phyloP scores from a whole-genome alignment of 352 stramenopile species.

The Phytophthora kernoviae region DNA sequence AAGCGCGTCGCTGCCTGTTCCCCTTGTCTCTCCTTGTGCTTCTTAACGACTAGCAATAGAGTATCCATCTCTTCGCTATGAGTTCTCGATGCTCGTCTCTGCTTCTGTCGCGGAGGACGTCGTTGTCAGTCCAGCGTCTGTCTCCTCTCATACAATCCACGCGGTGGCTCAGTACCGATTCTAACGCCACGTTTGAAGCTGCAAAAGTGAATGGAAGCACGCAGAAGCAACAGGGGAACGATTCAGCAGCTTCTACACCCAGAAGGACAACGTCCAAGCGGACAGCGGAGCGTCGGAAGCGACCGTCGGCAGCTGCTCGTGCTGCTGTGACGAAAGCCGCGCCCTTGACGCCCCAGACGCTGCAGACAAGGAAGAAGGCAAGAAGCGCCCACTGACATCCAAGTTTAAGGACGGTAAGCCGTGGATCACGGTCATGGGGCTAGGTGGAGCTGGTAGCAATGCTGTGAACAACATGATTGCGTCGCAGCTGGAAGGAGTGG shows the following conservation, averaged over 20 bases:
- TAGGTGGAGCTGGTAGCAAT: conserved; percentile 85
- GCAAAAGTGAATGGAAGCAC: conserved; percentile 23
- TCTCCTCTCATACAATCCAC: conserved; percentile 17
- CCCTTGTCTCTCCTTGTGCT: neutral
- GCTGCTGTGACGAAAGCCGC: conserved; percentile 6
- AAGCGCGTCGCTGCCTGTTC: neutral
- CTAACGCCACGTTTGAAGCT: conserved; percentile 20
- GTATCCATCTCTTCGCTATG: neutral
- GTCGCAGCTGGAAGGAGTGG: conserved; percentile 89
- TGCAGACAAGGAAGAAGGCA: conserved; percentile 37
- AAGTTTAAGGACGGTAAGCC: conserved; percentile 85
- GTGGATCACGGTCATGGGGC: conserved; percentile 86
- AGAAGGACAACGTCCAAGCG: conserved; percentile 22
- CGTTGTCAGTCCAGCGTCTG: conserved; percentile 9
- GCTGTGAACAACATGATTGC: conserved; percentile 92
- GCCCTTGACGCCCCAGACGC: neutral
- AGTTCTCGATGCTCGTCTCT: conserved; percentile 19
- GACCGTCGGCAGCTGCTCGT: conserved; percentile 13
- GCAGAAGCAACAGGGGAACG: neutral
- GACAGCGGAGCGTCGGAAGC: conserved; percentile 32
- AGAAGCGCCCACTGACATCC: conserved; percentile 44
- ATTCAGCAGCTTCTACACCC: neutral
- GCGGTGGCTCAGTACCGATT: conserved; percentile 21
- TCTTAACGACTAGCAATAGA: neutral
- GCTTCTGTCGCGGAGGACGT: conserved; percentile 16